Base-by-base conservation (phyloP, 2,329 filamentous ascomycete species). In the Calonectria crousiana region DNA sequence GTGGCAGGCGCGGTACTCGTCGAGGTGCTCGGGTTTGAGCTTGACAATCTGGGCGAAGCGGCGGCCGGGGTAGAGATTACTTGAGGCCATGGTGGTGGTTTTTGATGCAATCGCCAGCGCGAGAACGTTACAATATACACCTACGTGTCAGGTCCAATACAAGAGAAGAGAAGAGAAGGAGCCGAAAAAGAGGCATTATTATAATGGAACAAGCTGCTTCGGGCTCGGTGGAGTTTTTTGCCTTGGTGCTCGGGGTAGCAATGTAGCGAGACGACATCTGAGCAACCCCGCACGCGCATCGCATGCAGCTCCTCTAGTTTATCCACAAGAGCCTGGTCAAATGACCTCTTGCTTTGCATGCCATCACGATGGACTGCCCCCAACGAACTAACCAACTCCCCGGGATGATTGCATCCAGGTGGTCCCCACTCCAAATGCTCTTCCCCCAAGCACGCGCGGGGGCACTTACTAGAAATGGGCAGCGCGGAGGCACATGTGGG, bases 1-100 rank as follows among this genome's bases (percentile, higher is more conserved):
- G 81, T 96, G 94, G 75, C 91, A 92, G 79, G 92, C 89, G 83
- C 95, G 95, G 86, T 96, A 96, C 77, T 92, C 90, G 28, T 90
- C 89, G 18, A 93, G 86, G 75, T 87, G 90, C 76, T 93, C 91
- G 16, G 91, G 91, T 84, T 92, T 94, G 71, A 96, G 89, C 81
- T 91, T 92, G 69, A 96, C 89, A 77, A 95, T 93, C 84, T 95
- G 94, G 49, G 90, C 93, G 78, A 95, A 89, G 74, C 93, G 90
- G 5, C 88, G 87, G 60, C 86, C 88, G 5, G 88, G 84, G 75
- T 88, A 78, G n/a, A 72, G 66, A 38, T 52, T 34, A 32, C 4
- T 41, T 44, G 38, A 18, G 16, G 65, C 14, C 18, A 30, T 34
- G 41, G 30, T 20, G 69, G 18, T 44, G 38, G 11, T 23, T 6